Conservation (phyloP, 768 basidiomycete species). For the Pisolithus marmoratus region DNA sequence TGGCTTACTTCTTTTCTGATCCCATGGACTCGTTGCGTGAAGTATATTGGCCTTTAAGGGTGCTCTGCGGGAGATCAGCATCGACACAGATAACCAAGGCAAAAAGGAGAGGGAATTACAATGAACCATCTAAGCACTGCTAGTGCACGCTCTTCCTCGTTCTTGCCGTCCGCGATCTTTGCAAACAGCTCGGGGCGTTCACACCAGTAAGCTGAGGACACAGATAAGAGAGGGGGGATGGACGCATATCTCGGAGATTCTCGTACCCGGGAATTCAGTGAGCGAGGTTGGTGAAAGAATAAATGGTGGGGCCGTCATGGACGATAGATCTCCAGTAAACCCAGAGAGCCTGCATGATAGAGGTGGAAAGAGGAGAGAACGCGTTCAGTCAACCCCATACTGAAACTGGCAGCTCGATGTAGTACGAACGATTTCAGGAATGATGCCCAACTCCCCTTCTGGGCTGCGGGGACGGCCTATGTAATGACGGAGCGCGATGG, state of each 20-base stretch:
- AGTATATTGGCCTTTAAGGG: slow-evolving; percentile 93
- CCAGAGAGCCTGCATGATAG: slow-evolving; percentile 58
- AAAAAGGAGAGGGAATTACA: slow-evolving; percentile 31
- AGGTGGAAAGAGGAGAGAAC: background rate
- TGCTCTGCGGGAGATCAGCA: slow-evolving; percentile 45
- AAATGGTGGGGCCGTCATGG: slow-evolving; percentile 82
- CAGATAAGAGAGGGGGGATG: slow-evolving; percentile 2
- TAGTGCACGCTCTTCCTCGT: slow-evolving; percentile 66
- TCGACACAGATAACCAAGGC: slow-evolving; percentile 1
- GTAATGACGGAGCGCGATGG: slow-evolving; percentile 14
- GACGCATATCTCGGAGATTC: background rate
- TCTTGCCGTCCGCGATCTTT: slow-evolving; percentile 71
- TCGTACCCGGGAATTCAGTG: slow-evolving; percentile 84
- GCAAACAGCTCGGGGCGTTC: slow-evolving; percentile 90
- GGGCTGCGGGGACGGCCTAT: slow-evolving; percentile 72
- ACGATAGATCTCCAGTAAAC: slow-evolving; percentile 83
- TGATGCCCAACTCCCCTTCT: slow-evolving; percentile 82
- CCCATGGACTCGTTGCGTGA: slow-evolving; percentile 94
- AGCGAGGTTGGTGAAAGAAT: slow-evolving; percentile 88
- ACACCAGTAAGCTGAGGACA: slow-evolving; percentile 82
- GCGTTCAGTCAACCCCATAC: slow-evolving; percentile 3
- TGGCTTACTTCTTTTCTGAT: slow-evolving; percentile 88
- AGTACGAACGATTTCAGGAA: slow-evolving; percentile 82
- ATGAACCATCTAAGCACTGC: slow-evolving; percentile 96
- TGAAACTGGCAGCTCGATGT: background rate